phyloP scores from a whole-genome alignment of 1,284 basidiomycete genomes.

The Limonomyces culmigenus region DNA sequence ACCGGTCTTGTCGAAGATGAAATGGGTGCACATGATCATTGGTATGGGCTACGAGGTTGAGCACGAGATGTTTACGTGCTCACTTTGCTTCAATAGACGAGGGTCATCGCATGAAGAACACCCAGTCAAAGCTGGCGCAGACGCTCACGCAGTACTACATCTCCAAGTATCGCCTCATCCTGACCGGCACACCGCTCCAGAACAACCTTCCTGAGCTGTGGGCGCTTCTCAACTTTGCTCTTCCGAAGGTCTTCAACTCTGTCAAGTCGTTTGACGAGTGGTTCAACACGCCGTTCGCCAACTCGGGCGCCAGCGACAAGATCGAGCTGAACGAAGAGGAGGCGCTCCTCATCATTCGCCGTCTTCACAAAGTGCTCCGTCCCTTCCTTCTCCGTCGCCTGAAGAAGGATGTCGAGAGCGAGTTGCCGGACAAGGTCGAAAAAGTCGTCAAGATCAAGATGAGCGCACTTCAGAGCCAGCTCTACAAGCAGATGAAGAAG shows the following conservation, averaged over 20 bases:
- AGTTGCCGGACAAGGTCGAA: conserved; percentile 97
- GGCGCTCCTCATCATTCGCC: conserved; percentile 91
- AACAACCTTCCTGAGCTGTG: conserved; percentile 98
- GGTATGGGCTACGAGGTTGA: conserved; percentile 23
- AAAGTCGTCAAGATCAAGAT: conserved; percentile 98
- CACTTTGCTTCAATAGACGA: conserved; percentile 43
- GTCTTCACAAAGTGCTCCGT: conserved; percentile 94
- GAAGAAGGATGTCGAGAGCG: conserved; percentile 98
- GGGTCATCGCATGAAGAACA: conserved; percentile 99
- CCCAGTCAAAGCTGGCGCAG: conserved; percentile 85
- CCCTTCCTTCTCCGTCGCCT: conserved; percentile 92
- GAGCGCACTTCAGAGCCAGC: conserved; percentile 85
- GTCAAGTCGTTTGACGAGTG: conserved; percentile 99
- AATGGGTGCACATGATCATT: conserved; percentile 99
- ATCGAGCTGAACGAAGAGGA: conserved; percentile 99
- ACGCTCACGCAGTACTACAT: conserved; percentile 91
- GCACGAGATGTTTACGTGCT: conserved; percentile 3
- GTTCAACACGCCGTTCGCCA: conserved; percentile 99
- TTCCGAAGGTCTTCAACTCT: conserved; percentile 98
- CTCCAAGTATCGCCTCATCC: conserved; percentile 86
- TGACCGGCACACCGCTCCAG: conserved; percentile 96
- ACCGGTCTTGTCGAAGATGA: conserved; percentile 77
- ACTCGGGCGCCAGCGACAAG: conserved; percentile 91
- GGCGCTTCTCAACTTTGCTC: conserved; percentile 95
- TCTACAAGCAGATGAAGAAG: conserved; percentile 98